These are phyloP conservation scores for Leptographium galeiforme DNA, from an alignment of 2,329 filamentous ascomycete genomes.

Conservation along the genomic window DNA sequence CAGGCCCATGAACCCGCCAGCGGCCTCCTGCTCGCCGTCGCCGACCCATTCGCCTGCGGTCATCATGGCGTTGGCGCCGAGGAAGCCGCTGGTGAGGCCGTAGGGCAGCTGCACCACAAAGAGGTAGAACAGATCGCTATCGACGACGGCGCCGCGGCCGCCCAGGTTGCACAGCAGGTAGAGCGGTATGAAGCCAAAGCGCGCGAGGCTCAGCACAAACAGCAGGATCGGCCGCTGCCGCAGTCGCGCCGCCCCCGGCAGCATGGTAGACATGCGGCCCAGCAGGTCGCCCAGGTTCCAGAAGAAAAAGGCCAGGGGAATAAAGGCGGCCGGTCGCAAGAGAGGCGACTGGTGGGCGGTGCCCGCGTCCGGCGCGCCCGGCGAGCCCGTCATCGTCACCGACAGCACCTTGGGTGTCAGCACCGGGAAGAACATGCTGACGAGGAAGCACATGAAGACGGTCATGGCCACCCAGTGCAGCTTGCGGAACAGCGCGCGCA, in stretches of 20 bases:
- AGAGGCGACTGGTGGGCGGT: conserved; percentile 27
- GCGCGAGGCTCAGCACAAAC: conserved; percentile 51
- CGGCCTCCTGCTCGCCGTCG: conserved; percentile 70
- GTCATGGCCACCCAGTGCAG: conserved; percentile 65
- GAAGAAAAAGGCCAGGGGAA: conserved; percentile 78
- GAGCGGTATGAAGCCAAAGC: conserved; percentile 63
- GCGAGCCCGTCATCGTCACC: conserved; percentile 20
- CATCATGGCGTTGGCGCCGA: conserved; percentile 87
- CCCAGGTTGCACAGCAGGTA: conserved; percentile 85
- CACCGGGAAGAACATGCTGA: conserved; percentile 92
- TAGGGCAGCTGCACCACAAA: conserved; percentile 71
- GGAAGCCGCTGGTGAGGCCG: conserved; percentile 74
- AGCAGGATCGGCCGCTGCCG: conserved; percentile 51
- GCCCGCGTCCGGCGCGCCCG: background rate
- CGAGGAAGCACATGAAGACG: conserved; percentile 65
- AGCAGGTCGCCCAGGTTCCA: conserved; percentile 85
- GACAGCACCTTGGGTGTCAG: conserved; percentile 61
- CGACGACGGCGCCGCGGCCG: conserved; percentile 57
- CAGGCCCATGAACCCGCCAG: conserved; percentile 87
- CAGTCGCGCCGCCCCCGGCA: conserved; percentile 35
- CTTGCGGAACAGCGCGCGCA: conserved; percentile 59
- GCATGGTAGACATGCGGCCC: conserved; percentile 57
- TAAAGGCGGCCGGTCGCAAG: conserved; percentile 64
- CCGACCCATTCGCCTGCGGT: conserved; percentile 70
- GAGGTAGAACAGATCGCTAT: conserved; percentile 81